Evolutionary conservation across 345 rosid species (phyloP).

Genomic region (Toxicodendron radicans): DNA sequence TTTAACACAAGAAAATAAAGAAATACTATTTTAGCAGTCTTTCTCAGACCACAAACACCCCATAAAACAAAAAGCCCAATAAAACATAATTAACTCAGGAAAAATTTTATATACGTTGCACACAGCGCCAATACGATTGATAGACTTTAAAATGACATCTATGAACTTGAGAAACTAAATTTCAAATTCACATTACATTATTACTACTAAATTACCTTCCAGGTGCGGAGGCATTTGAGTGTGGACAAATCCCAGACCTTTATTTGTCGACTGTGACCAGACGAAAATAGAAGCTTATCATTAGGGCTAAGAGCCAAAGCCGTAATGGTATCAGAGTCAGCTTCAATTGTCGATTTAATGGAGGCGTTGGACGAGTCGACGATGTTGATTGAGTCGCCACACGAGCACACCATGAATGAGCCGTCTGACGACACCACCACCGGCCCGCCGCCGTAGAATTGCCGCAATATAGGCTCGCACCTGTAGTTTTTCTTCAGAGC

Average conservation of each 20-base stretch:
- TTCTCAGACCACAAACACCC: no score
- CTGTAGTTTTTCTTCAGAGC: slow-evolving; percentile 68
- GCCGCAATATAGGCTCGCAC: slow-evolving; percentile 65
- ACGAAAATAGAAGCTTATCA: slow-evolving; percentile 77
- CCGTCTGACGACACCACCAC: slow-evolving; percentile 75
- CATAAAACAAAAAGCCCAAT: no score
- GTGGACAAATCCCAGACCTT: slow-evolving; percentile 88
- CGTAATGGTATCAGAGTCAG: slow-evolving; percentile 63
- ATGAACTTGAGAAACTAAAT: no score
- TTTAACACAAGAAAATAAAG: background rate
- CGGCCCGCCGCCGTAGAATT: slow-evolving; percentile 92
- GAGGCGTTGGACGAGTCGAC: slow-evolving; percentile 61
- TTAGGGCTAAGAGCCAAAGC: slow-evolving; percentile 81
- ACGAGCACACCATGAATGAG: slow-evolving; percentile 74
- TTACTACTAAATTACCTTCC: slow-evolving; percentile 57
- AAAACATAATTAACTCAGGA: no score
- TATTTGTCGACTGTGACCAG: slow-evolving; percentile 89
- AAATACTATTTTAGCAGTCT: background rate
- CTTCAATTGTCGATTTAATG: slow-evolving; percentile 64
- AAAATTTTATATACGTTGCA: no score
- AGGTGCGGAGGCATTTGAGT: slow-evolving; percentile 74
- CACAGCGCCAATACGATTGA: no score
- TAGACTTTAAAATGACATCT: no score
- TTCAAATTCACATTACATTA: no score
- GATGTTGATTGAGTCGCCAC: slow-evolving; percentile 76